Evolutionary conservation across 2,329 filamentous ascomycete genomes (phyloP).

Genomic region (Fusarium phyllophilum): DNA sequence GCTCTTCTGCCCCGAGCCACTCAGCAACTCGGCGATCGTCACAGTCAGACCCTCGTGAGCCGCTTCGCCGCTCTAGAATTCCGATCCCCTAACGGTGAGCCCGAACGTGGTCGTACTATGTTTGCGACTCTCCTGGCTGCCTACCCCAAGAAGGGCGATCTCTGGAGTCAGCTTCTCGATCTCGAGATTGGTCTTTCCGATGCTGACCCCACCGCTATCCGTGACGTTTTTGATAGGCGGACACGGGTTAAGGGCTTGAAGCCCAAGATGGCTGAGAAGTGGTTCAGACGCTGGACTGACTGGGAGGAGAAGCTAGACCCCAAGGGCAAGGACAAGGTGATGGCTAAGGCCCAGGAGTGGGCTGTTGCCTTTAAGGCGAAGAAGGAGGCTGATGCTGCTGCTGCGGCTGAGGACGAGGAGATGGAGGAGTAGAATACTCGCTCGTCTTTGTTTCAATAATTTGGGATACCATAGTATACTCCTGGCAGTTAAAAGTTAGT

Average conservation of each 20-base stretch:
- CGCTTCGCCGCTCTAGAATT: slow-evolving; percentile 95
- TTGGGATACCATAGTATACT: slow-evolving; percentile 40
- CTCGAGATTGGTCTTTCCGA: slow-evolving; percentile 76
- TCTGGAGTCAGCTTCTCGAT: slow-evolving; percentile 93
- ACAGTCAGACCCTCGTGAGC: slow-evolving; percentile 75
- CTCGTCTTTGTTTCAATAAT: slow-evolving; percentile 24
- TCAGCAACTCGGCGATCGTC: slow-evolving; percentile 78
- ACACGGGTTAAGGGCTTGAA: slow-evolving; percentile 76
- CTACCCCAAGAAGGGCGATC: slow-evolving; percentile 88
- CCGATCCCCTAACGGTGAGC: slow-evolving; percentile 80
- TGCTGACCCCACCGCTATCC: slow-evolving; percentile 66
- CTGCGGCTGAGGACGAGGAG: slow-evolving; percentile 46
- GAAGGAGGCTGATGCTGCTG: slow-evolving; percentile 52
- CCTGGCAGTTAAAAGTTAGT: slow-evolving; percentile 38
- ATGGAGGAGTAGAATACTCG: slow-evolving; percentile 46
- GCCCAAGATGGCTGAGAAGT: slow-evolving; percentile 81
- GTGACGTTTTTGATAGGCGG: slow-evolving; percentile 86
- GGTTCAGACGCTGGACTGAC: slow-evolving; percentile 91
- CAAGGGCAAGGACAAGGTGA: slow-evolving; percentile 75
- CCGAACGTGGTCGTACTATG: slow-evolving; percentile 92
- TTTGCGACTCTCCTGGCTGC: slow-evolving; percentile 88
- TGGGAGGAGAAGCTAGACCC: slow-evolving; percentile 83
- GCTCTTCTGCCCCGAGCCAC: slow-evolving; percentile 83
- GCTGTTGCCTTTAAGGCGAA: slow-evolving; percentile 63
- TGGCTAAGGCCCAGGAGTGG: slow-evolving; percentile 77